phyloP scores from a whole-genome alignment of 345 rosid genomes.

The Xanthoceras sorbifolium region DNA sequence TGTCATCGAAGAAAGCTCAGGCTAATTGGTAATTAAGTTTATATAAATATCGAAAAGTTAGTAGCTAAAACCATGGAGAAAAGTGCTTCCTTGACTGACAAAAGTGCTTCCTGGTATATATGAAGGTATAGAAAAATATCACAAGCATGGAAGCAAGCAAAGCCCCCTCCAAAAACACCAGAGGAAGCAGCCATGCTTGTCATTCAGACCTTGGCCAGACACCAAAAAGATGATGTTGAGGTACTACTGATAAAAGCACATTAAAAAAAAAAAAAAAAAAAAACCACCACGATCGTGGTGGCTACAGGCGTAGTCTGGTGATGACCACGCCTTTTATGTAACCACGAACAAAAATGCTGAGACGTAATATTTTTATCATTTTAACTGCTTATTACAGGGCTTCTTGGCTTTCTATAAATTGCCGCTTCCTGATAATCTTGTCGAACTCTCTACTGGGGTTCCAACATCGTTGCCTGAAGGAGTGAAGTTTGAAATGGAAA shows the following conservation, averaged over 20 bases:
- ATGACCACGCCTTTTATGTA: no score
- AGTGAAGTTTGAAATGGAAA: conserved; percentile 56
- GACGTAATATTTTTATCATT: no score
- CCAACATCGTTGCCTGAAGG: conserved; percentile 53
- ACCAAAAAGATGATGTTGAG: conserved; percentile 85
- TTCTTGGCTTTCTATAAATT: conserved; percentile 79
- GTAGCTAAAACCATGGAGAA: not conserved
- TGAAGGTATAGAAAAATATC: conserved; percentile 79
- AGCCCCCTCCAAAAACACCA: conserved; percentile 69
- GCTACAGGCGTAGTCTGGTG: not conserved
- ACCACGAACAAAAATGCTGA: no score
- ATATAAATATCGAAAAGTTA: not conserved
- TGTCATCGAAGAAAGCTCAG: conserved; percentile 83
- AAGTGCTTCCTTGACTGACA: not conserved
- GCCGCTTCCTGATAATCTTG: conserved; percentile 50
- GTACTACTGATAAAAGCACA: conserved; percentile 41
- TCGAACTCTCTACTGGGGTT: conserved; percentile 35
- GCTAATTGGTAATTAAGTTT: conserved; percentile 79
- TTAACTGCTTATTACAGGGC: conserved; percentile 43
- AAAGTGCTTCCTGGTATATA: not conserved
- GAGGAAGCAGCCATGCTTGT: conserved; percentile 76
- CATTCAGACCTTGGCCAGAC: conserved; percentile 53
- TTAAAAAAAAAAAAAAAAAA: not conserved
- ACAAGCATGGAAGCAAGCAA: conserved; percentile 79
- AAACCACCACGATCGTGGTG: no score